Conservation (phyloP, 495 filamentous ascomycete species). For the Neurospora sp. region DNA sequence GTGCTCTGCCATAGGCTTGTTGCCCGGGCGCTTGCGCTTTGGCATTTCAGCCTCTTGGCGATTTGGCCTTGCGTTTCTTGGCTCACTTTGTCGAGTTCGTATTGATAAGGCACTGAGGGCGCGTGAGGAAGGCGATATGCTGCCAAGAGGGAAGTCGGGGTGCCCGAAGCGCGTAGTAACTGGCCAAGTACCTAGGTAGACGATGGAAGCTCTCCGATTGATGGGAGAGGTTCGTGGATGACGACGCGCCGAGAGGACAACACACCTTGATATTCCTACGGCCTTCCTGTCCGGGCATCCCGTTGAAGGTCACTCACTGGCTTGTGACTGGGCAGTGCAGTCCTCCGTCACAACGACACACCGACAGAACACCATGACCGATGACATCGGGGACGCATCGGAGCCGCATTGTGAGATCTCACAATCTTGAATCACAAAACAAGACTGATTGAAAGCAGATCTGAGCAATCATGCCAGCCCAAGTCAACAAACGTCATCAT, state of each 20-base stretch:
- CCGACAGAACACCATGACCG: neutral
- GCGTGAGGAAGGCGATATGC: neutral
- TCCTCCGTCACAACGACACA: too few relatives aligned
- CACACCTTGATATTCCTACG: neutral
- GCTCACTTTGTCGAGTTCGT: neutral
- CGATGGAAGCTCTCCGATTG: neutral
- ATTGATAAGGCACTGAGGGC: neutral
- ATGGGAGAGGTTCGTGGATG: neutral
- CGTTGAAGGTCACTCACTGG: neutral
- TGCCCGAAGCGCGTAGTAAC: neutral
- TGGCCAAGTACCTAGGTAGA: neutral
- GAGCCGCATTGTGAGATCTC: neutral
- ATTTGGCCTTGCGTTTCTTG: neutral
- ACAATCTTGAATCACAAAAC: too few relatives aligned
- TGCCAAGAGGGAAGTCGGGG: neutral
- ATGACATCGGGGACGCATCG: neutral
- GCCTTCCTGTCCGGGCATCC: neutral
- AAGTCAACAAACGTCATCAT: too few relatives aligned
- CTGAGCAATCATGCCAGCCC: too few relatives aligned
- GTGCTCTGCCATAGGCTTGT: neutral
- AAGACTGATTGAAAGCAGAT: too few relatives aligned
- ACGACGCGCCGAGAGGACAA: neutral
- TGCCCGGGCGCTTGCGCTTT: too few relatives aligned
- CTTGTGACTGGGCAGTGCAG: too few relatives aligned
- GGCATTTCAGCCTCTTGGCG: neutral